Percentiles rank a stretch among this genome's conserved stretches.
phyloP scores from a whole-genome alignment of 2,329 filamentous ascomycete species.

The Calonectria naviculata region DNA sequence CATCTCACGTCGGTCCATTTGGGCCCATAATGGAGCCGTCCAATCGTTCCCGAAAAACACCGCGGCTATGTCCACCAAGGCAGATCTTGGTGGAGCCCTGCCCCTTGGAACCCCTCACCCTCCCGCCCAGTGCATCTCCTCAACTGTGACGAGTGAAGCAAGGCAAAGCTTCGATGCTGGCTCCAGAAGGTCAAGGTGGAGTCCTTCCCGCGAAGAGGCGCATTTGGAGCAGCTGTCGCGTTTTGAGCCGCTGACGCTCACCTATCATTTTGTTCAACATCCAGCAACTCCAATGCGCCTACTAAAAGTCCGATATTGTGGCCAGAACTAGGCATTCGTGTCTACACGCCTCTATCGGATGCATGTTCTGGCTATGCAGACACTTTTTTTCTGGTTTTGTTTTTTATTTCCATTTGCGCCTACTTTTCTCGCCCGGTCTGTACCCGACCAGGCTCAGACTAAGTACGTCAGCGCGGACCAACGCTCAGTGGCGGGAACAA shows the following conservation, averaged over 20 bases:
- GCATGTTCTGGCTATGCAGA: slow-evolving; percentile 22
- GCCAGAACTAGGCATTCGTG: neutral
- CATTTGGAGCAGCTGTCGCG: slow-evolving; percentile 39
- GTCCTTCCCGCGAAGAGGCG: slow-evolving; percentile 42
- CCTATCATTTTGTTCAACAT: slow-evolving; percentile 27
- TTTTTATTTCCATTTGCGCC: slow-evolving; percentile 9
- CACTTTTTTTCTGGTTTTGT: neutral
- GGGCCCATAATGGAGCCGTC: slow-evolving; percentile 33
- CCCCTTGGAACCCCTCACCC: slow-evolving; percentile 42
- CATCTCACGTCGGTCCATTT: slow-evolving; percentile 29
- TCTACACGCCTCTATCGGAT: slow-evolving; percentile 13
- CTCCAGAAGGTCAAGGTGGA: slow-evolving; percentile 44
- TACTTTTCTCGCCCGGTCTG: neutral
- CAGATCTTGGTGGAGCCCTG: slow-evolving; percentile 42
- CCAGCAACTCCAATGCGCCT: slow-evolving; percentile 19
- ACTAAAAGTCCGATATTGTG: slow-evolving; percentile 17
- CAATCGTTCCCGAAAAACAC: slow-evolving; percentile 42
- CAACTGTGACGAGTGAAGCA: slow-evolving; percentile 37
- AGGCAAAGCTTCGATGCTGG: slow-evolving; percentile 42
- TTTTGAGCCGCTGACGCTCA: slow-evolving; percentile 40
- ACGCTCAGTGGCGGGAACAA: slow-evolving; percentile 38
- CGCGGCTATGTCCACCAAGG: slow-evolving; percentile 40
- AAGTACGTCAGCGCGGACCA: slow-evolving; percentile 14
- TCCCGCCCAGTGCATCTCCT: slow-evolving; percentile 42
- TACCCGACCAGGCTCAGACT: neutral